Percentiles rank a stretch among this genome's conserved stretches.
Evolutionary conservation across 1,284 basidiomycete genomes (phyloP).

Genomic region (Trametes polyzona): DNA sequence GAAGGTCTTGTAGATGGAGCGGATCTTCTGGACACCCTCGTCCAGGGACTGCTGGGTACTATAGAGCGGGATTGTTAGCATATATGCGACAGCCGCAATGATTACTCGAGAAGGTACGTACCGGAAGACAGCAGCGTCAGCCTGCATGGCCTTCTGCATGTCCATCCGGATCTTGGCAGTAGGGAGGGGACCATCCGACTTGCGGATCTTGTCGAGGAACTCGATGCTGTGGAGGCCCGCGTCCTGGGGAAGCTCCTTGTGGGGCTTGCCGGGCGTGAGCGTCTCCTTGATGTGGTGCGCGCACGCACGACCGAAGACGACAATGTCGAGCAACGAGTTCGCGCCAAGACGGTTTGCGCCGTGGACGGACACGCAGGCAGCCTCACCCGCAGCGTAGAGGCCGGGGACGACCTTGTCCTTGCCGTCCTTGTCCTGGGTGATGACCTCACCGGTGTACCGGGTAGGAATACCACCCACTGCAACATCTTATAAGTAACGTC

Average conservation of each 20-base stretch:
- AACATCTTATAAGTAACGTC: conserved; percentile 25
- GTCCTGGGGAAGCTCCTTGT: conserved; percentile 88
- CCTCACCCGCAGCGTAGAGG: conserved; percentile 98
- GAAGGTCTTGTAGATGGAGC: conserved; percentile 86
- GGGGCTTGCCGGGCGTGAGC: conserved; percentile 87
- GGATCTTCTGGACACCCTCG: conserved; percentile 89
- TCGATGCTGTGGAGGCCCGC: conserved; percentile 88
- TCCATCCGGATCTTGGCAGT: conserved; percentile 92
- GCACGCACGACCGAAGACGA: conserved; percentile 98
- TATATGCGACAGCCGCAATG: no score
- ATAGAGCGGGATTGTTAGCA: conserved; percentile 8
- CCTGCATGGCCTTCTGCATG: conserved; percentile 99
- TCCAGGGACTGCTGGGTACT: conserved; percentile 92
- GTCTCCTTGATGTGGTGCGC: conserved; percentile 98
- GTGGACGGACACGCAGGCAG: conserved; percentile 98
- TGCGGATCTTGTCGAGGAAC: conserved; percentile 90
- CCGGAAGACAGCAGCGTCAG: conserved; percentile 91
- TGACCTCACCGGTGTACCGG: conserved; percentile 96
- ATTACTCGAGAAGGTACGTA: conserved; percentile 34
- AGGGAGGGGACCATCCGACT: conserved; percentile 79
- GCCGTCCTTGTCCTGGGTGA: conserved; percentile 86
- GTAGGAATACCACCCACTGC: conserved; percentile 99
- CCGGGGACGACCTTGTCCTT: conserved; percentile 96
- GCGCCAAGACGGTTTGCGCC: conserved; percentile 99
- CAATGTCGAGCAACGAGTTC: conserved; percentile 98